These are phyloP conservation scores for Phaseolus coccineus DNA, from an alignment of 331 rosid genomes.

Conservation along the genomic window DNA sequence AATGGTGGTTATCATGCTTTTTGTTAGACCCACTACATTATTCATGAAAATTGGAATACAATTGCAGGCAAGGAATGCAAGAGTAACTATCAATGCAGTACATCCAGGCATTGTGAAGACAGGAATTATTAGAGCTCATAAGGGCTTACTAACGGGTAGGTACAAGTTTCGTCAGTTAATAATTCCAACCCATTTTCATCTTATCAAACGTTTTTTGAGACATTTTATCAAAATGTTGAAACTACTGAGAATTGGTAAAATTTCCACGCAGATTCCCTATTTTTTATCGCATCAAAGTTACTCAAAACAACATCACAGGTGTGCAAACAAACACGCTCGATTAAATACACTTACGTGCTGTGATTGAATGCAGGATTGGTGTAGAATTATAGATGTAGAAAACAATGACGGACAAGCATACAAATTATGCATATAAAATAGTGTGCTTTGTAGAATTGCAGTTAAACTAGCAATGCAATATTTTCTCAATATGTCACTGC, in stretches of 20 bases:
- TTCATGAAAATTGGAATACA: slow-evolving; percentile 22
- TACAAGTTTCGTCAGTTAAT: not conserved
- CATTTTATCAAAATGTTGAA: slow-evolving; percentile 1
- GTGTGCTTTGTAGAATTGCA: not conserved
- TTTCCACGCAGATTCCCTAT: slow-evolving; percentile 78
- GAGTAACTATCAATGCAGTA: slow-evolving; percentile 83
- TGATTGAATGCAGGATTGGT: not conserved
- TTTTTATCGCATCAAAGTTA: slow-evolving; percentile 86
- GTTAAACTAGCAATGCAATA: not conserved
- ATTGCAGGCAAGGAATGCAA: slow-evolving; percentile 78
- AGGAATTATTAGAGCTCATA: slow-evolving; percentile 88
- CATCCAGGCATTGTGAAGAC: slow-evolving; percentile 98
- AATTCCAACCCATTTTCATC: not conserved
- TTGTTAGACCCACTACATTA: not conserved
- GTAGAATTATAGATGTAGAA: not conserved
- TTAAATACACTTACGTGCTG: not conserved
- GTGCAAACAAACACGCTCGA: slow-evolving; percentile 24
- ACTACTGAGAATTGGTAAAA: slow-evolving; percentile 7
- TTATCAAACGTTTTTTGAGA: too few species aligned
- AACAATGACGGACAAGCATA: not conserved
- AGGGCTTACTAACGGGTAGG: slow-evolving; percentile 80
- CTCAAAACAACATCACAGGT: slow-evolving; percentile 89
- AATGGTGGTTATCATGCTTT: slow-evolving; percentile 13
- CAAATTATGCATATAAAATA: not conserved
- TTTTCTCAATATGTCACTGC: not conserved